phyloP scores from a whole-genome alignment of 2,329 filamentous ascomycete species.

The Aspergillus thermomutatus region DNA sequence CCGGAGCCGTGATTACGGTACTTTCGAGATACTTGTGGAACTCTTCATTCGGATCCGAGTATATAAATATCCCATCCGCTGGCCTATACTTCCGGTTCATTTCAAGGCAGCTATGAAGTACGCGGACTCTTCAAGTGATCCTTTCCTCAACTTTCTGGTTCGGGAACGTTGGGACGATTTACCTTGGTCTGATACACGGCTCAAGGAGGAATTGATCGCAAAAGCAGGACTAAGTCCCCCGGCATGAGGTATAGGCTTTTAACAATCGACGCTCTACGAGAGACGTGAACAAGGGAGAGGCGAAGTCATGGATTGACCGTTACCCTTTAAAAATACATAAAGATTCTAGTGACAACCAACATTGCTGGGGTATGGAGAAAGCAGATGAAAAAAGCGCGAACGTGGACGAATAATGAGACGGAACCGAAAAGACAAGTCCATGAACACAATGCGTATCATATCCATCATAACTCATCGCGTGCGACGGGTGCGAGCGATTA shows the following conservation, averaged over 20 bases:
- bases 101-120: constrained; percentile 30
- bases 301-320: neutral
- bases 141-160: constrained; percentile 32
- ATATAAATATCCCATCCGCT: constrained; percentile 30
- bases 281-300: neutral
- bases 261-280: neutral
- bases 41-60: constrained; percentile 29
- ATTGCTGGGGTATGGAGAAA: neutral
- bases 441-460: constrained; percentile 1
- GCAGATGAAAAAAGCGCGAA: neutral
- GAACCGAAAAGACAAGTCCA: neutral
- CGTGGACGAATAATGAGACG: neutral
- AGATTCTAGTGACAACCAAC: neutral
- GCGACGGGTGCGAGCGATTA: constrained; percentile 4
- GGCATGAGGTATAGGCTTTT: neutral
- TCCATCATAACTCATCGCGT: constrained; percentile 10
- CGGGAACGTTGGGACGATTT: constrained; percentile 32
- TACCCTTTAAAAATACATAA: neutral
- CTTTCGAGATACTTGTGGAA: constrained; percentile 29
- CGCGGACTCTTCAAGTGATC: constrained; percentile 28
- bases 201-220: constrained; percentile 24
- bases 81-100: constrained; percentile 33
- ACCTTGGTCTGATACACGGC: constrained; percentile 15
- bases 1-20: constrained; percentile 29
- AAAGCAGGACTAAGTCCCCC: constrained; percentile 5